Evolutionary conservation across 257 asterid genomes (phyloP), one percentile per base, ranked within the genome.

Genomic region (Linderniella brevidens): DNA sequence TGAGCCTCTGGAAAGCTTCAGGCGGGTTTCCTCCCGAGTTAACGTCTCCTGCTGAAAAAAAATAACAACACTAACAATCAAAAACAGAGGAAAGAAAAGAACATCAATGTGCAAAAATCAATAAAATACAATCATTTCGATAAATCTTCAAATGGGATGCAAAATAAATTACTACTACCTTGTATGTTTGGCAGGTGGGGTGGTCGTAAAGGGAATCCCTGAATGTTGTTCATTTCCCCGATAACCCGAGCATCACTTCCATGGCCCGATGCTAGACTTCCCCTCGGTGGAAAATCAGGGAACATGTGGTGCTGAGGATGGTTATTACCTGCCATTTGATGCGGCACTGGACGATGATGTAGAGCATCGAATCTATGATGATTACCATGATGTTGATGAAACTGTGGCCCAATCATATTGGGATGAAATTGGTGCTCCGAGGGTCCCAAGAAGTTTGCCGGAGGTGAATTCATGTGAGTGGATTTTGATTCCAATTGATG

Each of bases 1-100:
- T 46, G 49, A 77, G 71, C 68, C 73, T 80, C 39, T 69, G 81
- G 57, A 77, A 62, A 35, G 81, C 70, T 17, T 71, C 84, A 0
- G 79, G 76, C 51, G 71, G 70, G 57, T 69, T 67, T 54, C 52
- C 46, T 41, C 74, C 69, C 38, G 68, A 29, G 51, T 62, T 60
- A 38, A 49, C 19, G 41, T 70, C 66, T n/a, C 58, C 57, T 51
- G 62, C 79, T 72, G 60, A 44, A 32, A 64, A 58, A 11, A 11
- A 12, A n/a, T 43, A 43, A 14, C 1, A 43, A 11, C 12, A 5
- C 46, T 41, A 41, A 41, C 8, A 41, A 12, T 17, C 7, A 41
- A 18, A 8, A 18, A 8, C 8, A 3, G 2, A 8, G 11, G 19
- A 11, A 15, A 2, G 19, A 11, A 15, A 2, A 43, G 48, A 18